phyloP scores from a whole-genome alignment of 805 yeast genomes.

The Ogataea wickerhamii region DNA sequence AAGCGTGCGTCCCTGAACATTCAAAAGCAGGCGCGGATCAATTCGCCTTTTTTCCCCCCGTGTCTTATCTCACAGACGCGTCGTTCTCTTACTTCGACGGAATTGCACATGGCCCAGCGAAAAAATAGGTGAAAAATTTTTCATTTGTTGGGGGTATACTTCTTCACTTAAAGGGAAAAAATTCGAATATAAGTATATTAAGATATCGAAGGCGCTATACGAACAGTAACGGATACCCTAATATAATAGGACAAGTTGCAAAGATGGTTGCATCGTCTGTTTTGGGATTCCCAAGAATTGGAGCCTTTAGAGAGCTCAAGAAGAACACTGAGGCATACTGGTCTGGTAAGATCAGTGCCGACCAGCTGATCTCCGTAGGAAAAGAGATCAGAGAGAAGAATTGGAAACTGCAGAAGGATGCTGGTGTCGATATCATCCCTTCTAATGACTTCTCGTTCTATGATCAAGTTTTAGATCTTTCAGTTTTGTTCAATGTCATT shows the following conservation, averaged over 20 bases:
- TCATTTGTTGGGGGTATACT: slow-evolving; percentile 9
- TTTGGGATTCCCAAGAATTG: slow-evolving; percentile 99
- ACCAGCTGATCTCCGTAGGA: slow-evolving; percentile 87
- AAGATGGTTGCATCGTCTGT: slow-evolving; percentile 95
- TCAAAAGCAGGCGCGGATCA: too few species aligned
- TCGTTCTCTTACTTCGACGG: not conserved
- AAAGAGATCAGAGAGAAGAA: slow-evolving; percentile 91
- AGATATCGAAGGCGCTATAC: not conserved
- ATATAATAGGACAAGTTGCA: too few species aligned
- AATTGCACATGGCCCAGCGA: slow-evolving; percentile 1
- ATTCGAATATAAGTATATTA: not conserved
- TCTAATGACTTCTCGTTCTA: slow-evolving; percentile 98
- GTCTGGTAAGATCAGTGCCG: slow-evolving; percentile 87
- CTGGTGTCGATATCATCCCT: slow-evolving; percentile 96
- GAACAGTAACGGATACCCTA: too few species aligned
- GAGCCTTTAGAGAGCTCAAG: slow-evolving; percentile 98
- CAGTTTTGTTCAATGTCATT: slow-evolving; percentile 88
- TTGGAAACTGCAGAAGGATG: slow-evolving; percentile 97
- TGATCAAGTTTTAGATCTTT: slow-evolving; percentile 94
- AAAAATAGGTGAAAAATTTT: slow-evolving; percentile 13
- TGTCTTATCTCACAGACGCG: too few species aligned
- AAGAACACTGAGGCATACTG: slow-evolving; percentile 99
- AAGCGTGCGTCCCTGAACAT: too few species aligned
- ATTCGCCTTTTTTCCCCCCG: too few species aligned
- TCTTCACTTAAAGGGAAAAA: not conserved